phyloP scores from a whole-genome alignment of 768 basidiomycete species.

The Lentinula detonsa region DNA sequence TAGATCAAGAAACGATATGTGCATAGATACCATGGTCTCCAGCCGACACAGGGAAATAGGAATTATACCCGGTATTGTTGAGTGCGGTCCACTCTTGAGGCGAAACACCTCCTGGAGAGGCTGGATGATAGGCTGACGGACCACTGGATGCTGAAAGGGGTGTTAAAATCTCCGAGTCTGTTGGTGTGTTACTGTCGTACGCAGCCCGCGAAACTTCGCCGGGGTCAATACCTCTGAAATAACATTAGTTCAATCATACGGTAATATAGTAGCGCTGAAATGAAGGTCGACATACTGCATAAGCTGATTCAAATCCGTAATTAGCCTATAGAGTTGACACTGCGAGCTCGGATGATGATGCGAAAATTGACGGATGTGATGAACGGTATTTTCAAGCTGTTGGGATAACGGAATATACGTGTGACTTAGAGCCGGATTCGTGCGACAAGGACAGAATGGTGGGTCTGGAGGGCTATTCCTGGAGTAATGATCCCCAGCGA shows the following conservation, averaged over 20 bases:
- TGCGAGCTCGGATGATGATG: constrained; percentile 48
- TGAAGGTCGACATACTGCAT: constrained; percentile 51
- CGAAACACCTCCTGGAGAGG: constrained; percentile 34
- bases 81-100: constrained; percentile 61
- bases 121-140: constrained; percentile 37
- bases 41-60: constrained; percentile 58
- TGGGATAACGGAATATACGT: constrained; percentile 58
- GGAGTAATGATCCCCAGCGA: constrained; percentile 29
- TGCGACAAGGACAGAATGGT: constrained; percentile 57
- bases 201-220: constrained; percentile 29
- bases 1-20: constrained; percentile 47
- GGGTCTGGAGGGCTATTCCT: constrained; percentile 18
- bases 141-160: constrained; percentile 46
- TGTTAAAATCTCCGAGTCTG: constrained; percentile 59
- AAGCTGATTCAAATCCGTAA: constrained; percentile 53
- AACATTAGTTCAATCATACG: neutral
- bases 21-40: constrained; percentile 49
- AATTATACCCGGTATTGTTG: constrained; percentile 51
- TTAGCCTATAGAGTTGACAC: constrained; percentile 53
- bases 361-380: constrained; percentile 53
- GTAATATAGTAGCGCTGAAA: neutral
- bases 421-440: constrained; percentile 51
- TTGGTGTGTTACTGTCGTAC: constrained; percentile 52
- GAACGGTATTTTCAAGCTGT: constrained; percentile 53
- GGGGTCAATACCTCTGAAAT: constrained; percentile 41